Evolutionary conservation across 768 basidiomycete species (phyloP).

Genomic region (Tulasnella sp.): DNA sequence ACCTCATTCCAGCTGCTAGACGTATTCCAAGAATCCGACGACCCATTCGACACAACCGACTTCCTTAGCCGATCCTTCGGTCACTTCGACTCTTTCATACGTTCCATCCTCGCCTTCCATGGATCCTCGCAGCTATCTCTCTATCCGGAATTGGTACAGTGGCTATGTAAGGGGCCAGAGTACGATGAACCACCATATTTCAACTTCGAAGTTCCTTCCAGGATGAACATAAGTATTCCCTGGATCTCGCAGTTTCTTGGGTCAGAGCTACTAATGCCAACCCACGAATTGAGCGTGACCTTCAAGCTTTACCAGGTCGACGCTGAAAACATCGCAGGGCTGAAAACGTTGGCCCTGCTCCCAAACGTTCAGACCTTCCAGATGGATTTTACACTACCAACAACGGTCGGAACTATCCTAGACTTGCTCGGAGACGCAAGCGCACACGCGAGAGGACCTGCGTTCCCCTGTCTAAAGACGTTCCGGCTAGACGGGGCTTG

Average conservation of each 20-base stretch:
- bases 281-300: background rate
- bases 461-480: background rate
- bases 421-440: background rate
- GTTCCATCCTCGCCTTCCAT: background rate
- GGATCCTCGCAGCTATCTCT: background rate
- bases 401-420: background rate
- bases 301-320: background rate
- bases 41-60: background rate
- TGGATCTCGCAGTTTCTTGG: background rate
- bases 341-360: background rate
- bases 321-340: background rate
- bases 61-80: background rate
- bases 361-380: background rate
- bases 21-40: background rate
- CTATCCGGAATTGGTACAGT: background rate
- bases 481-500: background rate
- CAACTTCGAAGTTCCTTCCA: background rate
- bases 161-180: background rate
- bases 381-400: background rate
- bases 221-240: background rate
- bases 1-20: background rate
- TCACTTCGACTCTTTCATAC: background rate
- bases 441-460: background rate
- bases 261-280: background rate
- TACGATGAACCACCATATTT: background rate